A percentile compares a stretch with the other conserved stretches of the same genome.
phyloP scores from a whole-genome alignment of 2,329 filamentous ascomycete genomes.

The Paecilomyces formosus region DNA sequence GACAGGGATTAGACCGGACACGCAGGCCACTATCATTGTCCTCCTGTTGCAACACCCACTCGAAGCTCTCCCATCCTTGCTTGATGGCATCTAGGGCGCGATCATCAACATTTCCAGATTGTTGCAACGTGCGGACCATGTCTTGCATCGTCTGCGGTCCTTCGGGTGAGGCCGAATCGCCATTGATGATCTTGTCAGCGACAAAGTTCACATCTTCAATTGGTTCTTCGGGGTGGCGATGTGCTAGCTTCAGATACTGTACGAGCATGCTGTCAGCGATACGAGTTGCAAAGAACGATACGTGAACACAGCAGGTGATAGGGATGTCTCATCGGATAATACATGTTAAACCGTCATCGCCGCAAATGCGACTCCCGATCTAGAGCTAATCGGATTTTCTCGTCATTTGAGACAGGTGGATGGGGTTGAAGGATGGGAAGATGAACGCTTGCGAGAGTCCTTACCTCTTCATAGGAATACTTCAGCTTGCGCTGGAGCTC shows the following conservation, averaged over 20 bases:
- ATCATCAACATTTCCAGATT: constrained; percentile 61
- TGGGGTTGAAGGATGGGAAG: neutral
- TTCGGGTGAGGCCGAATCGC: constrained; percentile 37
- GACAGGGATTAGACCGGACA: constrained; percentile 31
- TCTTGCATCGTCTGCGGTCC: constrained; percentile 59
- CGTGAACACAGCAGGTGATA: constrained; percentile 9
- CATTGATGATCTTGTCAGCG: constrained; percentile 22
- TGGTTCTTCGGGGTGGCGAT: constrained; percentile 20
- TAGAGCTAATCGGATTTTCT: constrained; percentile 65
- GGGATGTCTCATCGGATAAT: constrained; percentile 44
- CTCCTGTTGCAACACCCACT: constrained; percentile 22
- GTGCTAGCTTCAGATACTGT: constrained; percentile 29
- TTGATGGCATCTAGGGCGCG: constrained; percentile 28
- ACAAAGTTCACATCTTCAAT: constrained; percentile 22
- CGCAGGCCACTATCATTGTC: constrained; percentile 19
- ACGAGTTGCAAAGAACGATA: constrained; percentile 5
- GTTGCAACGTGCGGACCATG: constrained; percentile 48
- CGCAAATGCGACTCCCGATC: constrained; percentile 63
- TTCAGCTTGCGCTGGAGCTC: constrained; percentile 28
- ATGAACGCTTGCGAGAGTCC: neutral
- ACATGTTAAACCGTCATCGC: constrained; percentile 57
- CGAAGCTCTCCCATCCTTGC: constrained; percentile 34
- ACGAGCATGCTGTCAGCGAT: constrained; percentile 18
- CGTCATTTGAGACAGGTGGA: constrained; percentile 36
- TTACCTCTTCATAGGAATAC: constrained; percentile 35